Conservation (phyloP, 805 yeast species). For the Ogataea allantospora region DNA sequence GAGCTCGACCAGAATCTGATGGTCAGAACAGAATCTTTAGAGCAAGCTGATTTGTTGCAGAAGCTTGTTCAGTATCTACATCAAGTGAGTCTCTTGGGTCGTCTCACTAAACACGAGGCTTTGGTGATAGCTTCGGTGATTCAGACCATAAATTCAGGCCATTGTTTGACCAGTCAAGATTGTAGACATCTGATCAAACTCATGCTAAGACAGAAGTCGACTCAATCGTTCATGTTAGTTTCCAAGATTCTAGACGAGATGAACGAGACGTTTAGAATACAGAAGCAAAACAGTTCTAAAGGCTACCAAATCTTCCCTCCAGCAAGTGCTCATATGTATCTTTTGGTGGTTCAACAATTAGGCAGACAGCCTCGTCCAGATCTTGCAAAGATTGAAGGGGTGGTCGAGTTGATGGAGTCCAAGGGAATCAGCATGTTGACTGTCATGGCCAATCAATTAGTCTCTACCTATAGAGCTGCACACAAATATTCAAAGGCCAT, state of each 20-base stretch:
- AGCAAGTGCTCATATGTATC: constrained; percentile 41
- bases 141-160: constrained; percentile 23
- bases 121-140: constrained; percentile 13
- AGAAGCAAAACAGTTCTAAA: neutral
- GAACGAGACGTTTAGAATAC: constrained; percentile 20
- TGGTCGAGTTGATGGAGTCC: constrained; percentile 34
- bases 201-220: constrained; percentile 23
- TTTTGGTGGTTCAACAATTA: constrained; percentile 38
- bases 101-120: neutral
- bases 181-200: constrained; percentile 25
- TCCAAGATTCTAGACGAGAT: constrained; percentile 32
- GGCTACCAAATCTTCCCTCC: constrained; percentile 34
- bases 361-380: constrained; percentile 30
- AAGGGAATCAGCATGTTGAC: constrained; percentile 34
- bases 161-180: constrained; percentile 26
- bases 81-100: neutral
- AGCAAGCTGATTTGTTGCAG: constrained; percentile 19
- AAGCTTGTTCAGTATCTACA: constrained; percentile 16
- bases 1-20: constrained; percentile 16
- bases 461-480: constrained; percentile 29
- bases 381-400: constrained; percentile 27
- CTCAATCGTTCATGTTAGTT: constrained; percentile 29
- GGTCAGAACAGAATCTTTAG: constrained; percentile 14
- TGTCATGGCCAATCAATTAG: constrained; percentile 37
- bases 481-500: constrained; percentile 23